A percentile compares a stretch with the other conserved stretches of the same genome.
These are phyloP conservation scores for Lactifluus volemus DNA, from an alignment of 768 basidiomycete genomes.

Conservation along the genomic window DNA sequence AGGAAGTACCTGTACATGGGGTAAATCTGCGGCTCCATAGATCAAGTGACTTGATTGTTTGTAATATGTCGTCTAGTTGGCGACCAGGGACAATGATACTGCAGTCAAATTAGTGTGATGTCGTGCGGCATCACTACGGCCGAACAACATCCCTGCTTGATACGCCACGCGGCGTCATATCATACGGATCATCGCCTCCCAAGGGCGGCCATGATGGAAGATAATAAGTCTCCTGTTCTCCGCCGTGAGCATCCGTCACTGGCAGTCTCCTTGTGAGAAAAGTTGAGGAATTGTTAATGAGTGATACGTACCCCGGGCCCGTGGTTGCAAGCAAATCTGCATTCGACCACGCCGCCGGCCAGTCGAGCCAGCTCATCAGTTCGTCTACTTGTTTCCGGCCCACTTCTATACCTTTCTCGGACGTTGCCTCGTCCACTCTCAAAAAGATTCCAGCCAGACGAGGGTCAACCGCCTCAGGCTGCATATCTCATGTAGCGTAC, in stretches of 20 bases:
- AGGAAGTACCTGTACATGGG: too few relatives aligned
- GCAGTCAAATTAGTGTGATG: too few relatives aligned
- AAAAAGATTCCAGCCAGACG: constrained; percentile 17
- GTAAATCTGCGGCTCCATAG: too few relatives aligned
- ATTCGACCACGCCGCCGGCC: constrained; percentile 17
- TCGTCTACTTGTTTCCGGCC: constrained; percentile 4
- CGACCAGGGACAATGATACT: too few relatives aligned
- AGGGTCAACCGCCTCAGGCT: constrained; percentile 5
- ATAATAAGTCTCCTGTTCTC: constrained; percentile 13
- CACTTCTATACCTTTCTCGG: neutral
- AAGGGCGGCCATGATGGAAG: constrained; percentile 19
- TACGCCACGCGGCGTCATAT: constrained; percentile 16
- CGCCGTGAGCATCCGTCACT: neutral
- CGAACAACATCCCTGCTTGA: neutral
- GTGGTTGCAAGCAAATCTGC: constrained; percentile 8
- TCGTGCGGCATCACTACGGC: too few relatives aligned
- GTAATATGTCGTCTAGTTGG: too few relatives aligned
- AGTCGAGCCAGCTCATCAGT: constrained; percentile 20
- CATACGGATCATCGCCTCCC: neutral
- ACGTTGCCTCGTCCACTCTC: constrained; percentile 4
- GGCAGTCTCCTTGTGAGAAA: too few relatives aligned
- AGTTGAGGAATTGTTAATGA: too few relatives aligned
- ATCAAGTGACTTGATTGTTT: too few relatives aligned
- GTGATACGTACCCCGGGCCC: constrained; percentile 15
- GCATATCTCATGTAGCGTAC: constrained; percentile 18